A percentile compares a stretch with the other conserved stretches of the same genome.
Conservation (phyloP, 495 filamentous ascomycete genomes). For the Xeromyces bisporus region DNA sequence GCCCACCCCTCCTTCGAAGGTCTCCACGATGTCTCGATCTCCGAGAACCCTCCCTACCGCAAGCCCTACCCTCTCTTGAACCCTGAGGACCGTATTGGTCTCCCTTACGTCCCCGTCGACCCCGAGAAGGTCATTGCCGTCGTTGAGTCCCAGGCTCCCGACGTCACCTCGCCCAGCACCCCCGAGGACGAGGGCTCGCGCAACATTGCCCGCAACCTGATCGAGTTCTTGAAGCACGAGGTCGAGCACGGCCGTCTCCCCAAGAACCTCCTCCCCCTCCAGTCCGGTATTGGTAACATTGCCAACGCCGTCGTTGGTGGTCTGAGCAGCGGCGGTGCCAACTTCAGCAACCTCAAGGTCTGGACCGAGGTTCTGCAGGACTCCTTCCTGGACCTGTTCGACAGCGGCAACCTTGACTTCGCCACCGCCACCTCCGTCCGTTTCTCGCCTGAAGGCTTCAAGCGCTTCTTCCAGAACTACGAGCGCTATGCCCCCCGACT, state of each 20-base stretch:
- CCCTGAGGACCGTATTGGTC: conserved; percentile 67
- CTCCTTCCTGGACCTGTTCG: conserved; percentile 86
- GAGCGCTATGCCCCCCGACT: conserved; percentile 67
- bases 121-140: conserved; percentile 76
- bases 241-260: conserved; percentile 63
- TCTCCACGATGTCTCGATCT: conserved; percentile 82
- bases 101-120: conserved; percentile 70
- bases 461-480: conserved; percentile 82
- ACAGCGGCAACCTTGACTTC: conserved; percentile 77
- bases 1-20: conserved; percentile 71
- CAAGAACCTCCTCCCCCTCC: conserved; percentile 61
- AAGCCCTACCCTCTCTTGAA: conserved; percentile 81
- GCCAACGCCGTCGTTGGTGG: conserved; percentile 86
- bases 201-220: conserved; percentile 63
- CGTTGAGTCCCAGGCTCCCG: conserved; percentile 69
- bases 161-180: conserved; percentile 62
- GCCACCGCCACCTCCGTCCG: conserved; percentile 83
- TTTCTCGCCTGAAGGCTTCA: conserved; percentile 82
- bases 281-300: conserved; percentile 87
- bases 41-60: conserved; percentile 58
- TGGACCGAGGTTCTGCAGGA: conserved; percentile 94
- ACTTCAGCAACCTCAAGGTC: conserved; percentile 76
- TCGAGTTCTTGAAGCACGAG: conserved; percentile 76
- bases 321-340: conserved; percentile 52
- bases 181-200: conserved; percentile 57